A percentile compares a stretch with the other conserved stretches of the same genome.
These are phyloP conservation scores for Cutaneotrichosporon curvatum DNA, from an alignment of 1,284 basidiomycete species.

Conservation along the genomic window DNA sequence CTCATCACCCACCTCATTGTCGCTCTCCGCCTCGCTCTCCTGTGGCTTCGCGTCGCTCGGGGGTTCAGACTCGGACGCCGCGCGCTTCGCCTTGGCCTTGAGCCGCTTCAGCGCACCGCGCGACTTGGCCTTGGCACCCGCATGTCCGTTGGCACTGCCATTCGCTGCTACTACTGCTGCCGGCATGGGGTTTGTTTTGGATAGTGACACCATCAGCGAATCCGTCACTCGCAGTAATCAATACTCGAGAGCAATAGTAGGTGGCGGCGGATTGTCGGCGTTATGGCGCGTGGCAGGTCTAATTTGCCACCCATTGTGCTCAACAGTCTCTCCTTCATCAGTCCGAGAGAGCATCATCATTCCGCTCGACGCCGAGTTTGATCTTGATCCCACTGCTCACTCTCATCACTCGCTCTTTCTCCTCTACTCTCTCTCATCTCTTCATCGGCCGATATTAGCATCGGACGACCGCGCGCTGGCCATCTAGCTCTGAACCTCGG, in stretches of 20 bases:
- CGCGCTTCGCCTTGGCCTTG: conserved; percentile 40
- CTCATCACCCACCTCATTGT: conserved; percentile 34
- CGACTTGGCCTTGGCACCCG: conserved; percentile 30
- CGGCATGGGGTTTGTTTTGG: conserved; percentile 9
- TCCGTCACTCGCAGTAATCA: neutral
- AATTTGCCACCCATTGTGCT: conserved; percentile 5
- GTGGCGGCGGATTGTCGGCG: neutral
- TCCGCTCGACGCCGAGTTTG: too few species aligned
- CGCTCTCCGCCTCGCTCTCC: conserved; percentile 31
- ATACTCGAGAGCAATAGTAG: neutral
- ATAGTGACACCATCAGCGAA: neutral
- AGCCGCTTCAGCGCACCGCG: conserved; percentile 39
- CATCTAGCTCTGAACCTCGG: too few species aligned
- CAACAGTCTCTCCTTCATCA: neutral
- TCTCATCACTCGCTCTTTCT: too few species aligned
- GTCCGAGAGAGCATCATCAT: too few species aligned
- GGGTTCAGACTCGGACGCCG: conserved; percentile 22
- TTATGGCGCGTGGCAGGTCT: neutral
- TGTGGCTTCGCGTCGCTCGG: conserved; percentile 36
- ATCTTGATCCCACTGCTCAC: too few species aligned
- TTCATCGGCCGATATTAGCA: too few species aligned
- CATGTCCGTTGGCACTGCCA: conserved; percentile 21
- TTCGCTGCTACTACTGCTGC: conserved; percentile 10
- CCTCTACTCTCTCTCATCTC: too few species aligned
- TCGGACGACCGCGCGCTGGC: too few species aligned